Base-by-base conservation (phyloP, 495 filamentous ascomycete genomes). In the Penicillium bialowiezense region DNA sequence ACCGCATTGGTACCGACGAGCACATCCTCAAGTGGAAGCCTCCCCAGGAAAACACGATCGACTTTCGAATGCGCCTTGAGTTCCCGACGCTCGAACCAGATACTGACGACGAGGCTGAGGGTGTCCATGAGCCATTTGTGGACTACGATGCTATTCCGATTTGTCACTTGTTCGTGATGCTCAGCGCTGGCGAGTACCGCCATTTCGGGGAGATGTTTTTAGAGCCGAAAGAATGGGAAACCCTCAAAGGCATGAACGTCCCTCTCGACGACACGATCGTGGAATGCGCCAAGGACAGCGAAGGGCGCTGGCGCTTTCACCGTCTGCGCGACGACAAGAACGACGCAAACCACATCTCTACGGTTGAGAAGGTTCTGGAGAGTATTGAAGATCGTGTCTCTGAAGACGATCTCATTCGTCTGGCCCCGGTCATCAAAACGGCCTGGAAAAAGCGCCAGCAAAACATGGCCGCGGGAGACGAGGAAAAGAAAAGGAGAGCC, bases 11-110 rank as follows among this genome's bases (percentile, higher is more conserved):
- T 54, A 97, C 93, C 6, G 93, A 98, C 65, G 79, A 81, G 33
- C 85, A 92, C 59, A 97, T 96, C 52, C 75, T 98, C 18, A 98
- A 98, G 69, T 98, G 93, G 93, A 98, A 98, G 63, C 89, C 91
- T 1, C 86, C 86, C 4, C 69, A 85, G 20, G 93, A 98, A 58
- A 98, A 98, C 68, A 91, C 89, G 1, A 79, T 98, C 50, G 93
- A 98, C 63, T 97, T 97, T 64, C 78, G 85, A 36, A 77, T 96
- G 58, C 73, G 75, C 28, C 77, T 98, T 19, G 75, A 81, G 32
- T 97, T 95, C 60, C 89, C 88, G 0, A 44, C 75, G 0, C 70
- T 88, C 29, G 80, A 90, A 43, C 87, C 89, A 18, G 84, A 86
- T 64, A 76, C 82, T 21, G 73, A 77, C 3, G 86, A 90, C 41